These are phyloP conservation scores for Agroathelia rolfsii DNA, from an alignment of 1,284 basidiomycete genomes.

Conservation along the genomic window DNA sequence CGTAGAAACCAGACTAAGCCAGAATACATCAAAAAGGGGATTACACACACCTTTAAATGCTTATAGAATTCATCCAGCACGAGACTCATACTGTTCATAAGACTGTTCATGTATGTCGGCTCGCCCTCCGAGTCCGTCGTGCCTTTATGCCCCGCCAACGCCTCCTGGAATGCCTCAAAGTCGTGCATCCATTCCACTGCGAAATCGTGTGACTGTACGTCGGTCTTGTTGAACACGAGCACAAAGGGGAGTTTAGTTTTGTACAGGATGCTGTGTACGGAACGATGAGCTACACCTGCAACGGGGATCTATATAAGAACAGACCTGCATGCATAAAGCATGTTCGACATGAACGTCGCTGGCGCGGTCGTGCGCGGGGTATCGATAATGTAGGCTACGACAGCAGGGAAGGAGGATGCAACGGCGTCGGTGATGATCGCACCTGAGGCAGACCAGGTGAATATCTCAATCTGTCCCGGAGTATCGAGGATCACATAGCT, in stretches of 20 bases:
- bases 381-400: conserved; percentile 96
- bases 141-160: conserved; percentile 54
- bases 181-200: conserved; percentile 98
- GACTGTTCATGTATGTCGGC: conserved; percentile 94
- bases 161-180: conserved; percentile 83
- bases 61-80: conserved; percentile 99
- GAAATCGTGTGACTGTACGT: conserved; percentile 83
- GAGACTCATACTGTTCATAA: conserved; percentile 99
- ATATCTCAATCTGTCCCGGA: conserved; percentile 99
- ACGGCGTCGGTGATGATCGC: conserved; percentile 98
- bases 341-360: conserved; percentile 99
- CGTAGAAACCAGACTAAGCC: conserved; percentile 2
- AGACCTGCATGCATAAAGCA: conserved; percentile 97
- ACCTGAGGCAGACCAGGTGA: conserved; percentile 99
- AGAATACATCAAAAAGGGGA: too few species aligned
- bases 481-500: conserved; percentile 95
- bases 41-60: conserved; percentile 65
- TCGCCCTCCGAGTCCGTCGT: conserved; percentile 78
- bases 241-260: conserved; percentile 97
- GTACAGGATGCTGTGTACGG: conserved; percentile 75
- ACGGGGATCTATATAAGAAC: conserved; percentile 21
- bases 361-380: conserved; percentile 92
- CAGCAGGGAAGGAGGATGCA: conserved; percentile 86
- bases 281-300: conserved; percentile 1
- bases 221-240: conserved; percentile 98